A percentile compares a stretch with the other conserved stretches of the same genome.
Evolutionary conservation across 2,329 filamentous ascomycete species (phyloP).

Genomic region (Rhynchosporium secalis): DNA sequence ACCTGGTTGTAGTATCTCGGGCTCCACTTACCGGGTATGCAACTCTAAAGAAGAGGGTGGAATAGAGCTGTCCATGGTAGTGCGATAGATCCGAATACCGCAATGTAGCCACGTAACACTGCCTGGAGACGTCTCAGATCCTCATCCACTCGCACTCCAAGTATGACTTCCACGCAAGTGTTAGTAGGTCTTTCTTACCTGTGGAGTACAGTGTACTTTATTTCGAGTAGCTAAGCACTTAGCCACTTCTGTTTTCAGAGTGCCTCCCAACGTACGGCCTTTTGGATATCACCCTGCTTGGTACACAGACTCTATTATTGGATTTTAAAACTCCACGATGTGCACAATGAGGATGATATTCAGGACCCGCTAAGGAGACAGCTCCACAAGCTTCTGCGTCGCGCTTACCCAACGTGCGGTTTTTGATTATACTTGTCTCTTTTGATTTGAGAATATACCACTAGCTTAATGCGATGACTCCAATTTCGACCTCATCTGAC

Average conservation of each 20-base stretch:
- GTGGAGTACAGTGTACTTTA: constrained; percentile 28
- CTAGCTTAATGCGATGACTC: not conserved
- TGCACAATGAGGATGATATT: constrained; percentile 22
- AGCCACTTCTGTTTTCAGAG: not conserved
- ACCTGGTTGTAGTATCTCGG: constrained; percentile 44
- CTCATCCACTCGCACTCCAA: constrained; percentile 43
- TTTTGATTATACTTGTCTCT: not conserved
- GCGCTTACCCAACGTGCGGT: not conserved
- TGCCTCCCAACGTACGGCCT: constrained; percentile 38
- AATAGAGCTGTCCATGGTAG: constrained; percentile 47
- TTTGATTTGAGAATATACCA: not conserved
- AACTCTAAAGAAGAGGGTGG: constrained; percentile 42
- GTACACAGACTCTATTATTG: constrained; percentile 36
- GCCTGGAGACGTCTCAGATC: constrained; percentile 27
- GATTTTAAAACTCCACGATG: constrained; percentile 27
- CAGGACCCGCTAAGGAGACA: not conserved
- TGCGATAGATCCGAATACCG: not conserved
- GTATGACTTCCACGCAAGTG: constrained; percentile 44
- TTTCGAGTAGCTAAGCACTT: constrained; percentile 8
- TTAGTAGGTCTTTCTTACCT: constrained; percentile 37
- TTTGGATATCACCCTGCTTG: constrained; percentile 42
- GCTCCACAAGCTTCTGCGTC: not conserved
- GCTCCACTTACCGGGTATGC: constrained; percentile 43
- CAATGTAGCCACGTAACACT: not conserved
- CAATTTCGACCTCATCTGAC: not conserved